Percentiles rank a stretch among this genome's conserved stretches.
These are phyloP conservation scores for Kurtzmaniella natalensis DNA, from an alignment of 1,139 yeast species.

Conservation along the genomic window DNA sequence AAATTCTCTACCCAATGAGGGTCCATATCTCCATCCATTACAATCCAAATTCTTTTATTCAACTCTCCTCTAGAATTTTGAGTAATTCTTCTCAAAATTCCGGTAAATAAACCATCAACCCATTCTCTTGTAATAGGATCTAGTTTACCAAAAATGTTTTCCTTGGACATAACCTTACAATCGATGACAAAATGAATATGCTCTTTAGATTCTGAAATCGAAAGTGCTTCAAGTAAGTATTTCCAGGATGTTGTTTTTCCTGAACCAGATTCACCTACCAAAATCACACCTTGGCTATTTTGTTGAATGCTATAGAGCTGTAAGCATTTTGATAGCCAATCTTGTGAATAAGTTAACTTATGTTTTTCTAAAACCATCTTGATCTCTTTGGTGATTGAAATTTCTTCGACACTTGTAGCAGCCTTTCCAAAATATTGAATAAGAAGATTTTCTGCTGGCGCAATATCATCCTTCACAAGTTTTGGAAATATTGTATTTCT, in stretches of 20 bases:
- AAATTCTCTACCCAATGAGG: slow-evolving; percentile 93
- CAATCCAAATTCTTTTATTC: slow-evolving; percentile 62
- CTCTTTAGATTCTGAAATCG: slow-evolving; percentile 30
- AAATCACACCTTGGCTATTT: slow-evolving; percentile 76
- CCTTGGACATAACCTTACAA: slow-evolving; percentile 70
- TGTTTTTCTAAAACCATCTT: slow-evolving; percentile 11
- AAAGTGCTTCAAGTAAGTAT: slow-evolving; percentile 45
- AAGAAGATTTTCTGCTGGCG: slow-evolving; percentile 28
- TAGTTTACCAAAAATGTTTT: slow-evolving; percentile 62
- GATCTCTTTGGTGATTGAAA: slow-evolving; percentile 15
- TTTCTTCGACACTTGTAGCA: slow-evolving; percentile 11
- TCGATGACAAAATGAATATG: slow-evolving; percentile 51
- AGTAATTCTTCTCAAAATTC: slow-evolving; percentile 55
- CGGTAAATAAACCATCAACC: slow-evolving; percentile 84
- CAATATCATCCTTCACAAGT: slow-evolving; percentile 49
- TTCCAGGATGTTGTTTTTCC: slow-evolving; percentile 66
- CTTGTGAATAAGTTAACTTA: slow-evolving; percentile 24
- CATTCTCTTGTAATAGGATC: slow-evolving; percentile 84
- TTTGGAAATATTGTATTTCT: slow-evolving; percentile 63
- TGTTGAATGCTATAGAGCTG: slow-evolving; percentile 63
- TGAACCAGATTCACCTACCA: slow-evolving; percentile 72
- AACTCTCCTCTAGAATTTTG: slow-evolving; percentile 59
- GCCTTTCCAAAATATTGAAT: slow-evolving; percentile 21
- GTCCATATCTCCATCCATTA: slow-evolving; percentile 91
- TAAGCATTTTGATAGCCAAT: slow-evolving; percentile 53